Percentiles rank a stretch among this genome's conserved stretches.
These are phyloP conservation scores for Podosphaera fusca DNA, from an alignment of 2,329 filamentous ascomycete species.

Conservation along the genomic window DNA sequence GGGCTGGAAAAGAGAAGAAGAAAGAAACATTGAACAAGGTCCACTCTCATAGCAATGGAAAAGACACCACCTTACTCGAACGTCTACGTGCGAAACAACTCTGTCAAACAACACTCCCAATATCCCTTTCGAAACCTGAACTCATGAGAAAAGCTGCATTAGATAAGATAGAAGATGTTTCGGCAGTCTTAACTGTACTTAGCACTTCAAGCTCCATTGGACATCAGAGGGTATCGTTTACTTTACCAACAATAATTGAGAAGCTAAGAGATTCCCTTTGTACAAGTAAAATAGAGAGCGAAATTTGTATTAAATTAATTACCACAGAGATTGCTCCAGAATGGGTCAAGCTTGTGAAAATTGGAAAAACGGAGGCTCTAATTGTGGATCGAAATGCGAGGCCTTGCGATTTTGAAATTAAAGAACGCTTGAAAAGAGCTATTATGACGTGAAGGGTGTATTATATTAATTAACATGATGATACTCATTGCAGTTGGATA, in stretches of 20 bases:
- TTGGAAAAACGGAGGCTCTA: slow-evolving; percentile 19
- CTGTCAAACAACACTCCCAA: slow-evolving; percentile 21
- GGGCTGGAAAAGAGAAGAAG: slow-evolving; percentile 33
- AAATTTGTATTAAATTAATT: slow-evolving; percentile 23
- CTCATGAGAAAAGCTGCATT: slow-evolving; percentile 40
- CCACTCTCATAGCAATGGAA: slow-evolving; percentile 12
- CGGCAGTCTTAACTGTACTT: slow-evolving; percentile 43
- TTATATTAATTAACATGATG: neutral
- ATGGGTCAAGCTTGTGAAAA: slow-evolving; percentile 25
- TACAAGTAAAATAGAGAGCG: slow-evolving; percentile 22
- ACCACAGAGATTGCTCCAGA: slow-evolving; percentile 23
- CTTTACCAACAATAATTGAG: slow-evolving; percentile 36
- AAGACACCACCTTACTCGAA: slow-evolving; percentile 47
- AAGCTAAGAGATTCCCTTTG: slow-evolving; percentile 44
- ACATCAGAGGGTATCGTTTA: slow-evolving; percentile 38
- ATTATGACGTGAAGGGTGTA: slow-evolving; percentile 1
- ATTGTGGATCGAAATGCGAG: slow-evolving; percentile 20
- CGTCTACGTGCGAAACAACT: slow-evolving; percentile 50
- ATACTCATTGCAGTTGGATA: neutral
- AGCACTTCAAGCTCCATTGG: slow-evolving; percentile 27
- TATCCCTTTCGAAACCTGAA: slow-evolving; percentile 27
- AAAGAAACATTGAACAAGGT: slow-evolving; percentile 17
- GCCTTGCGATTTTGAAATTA: slow-evolving; percentile 10
- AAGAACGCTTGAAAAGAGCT: slow-evolving; percentile 8
- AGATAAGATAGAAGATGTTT: slow-evolving; percentile 44